phyloP scores from a whole-genome alignment of 306 rosid species.

The Lithocarpus polystachyus region DNA sequence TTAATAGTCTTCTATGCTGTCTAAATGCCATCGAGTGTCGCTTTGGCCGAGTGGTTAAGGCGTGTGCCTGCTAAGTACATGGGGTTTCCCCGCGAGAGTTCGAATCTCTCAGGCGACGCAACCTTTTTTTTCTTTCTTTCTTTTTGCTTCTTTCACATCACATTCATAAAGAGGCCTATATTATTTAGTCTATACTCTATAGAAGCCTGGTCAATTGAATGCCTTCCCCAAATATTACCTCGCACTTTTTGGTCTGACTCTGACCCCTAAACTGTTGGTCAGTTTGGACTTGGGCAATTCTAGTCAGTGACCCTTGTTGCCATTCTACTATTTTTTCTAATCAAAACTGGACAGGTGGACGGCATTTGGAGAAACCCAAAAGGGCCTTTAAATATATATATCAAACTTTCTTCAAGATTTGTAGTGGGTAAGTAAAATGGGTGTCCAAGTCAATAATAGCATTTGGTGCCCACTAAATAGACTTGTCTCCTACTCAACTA shows the following conservation, averaged over 20 bases:
- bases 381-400: neutral
- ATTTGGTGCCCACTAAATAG: neutral
- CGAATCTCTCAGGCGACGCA: slow-evolving; percentile 61
- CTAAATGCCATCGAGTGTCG: neutral
- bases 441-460: neutral
- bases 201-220: neutral
- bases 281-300: neutral
- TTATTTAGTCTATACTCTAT: too few relatives aligned
- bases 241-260: neutral
- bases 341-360: neutral
- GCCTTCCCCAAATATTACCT: slow-evolving; percentile 11
- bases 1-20: too few relatives aligned
- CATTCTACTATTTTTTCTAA: neutral
- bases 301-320: neutral
- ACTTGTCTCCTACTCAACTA: neutral
- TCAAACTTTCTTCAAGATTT: neutral
- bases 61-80: slow-evolving; percentile 79
- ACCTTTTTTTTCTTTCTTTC: too few relatives aligned
- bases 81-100: slow-evolving; percentile 71
- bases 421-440: neutral
- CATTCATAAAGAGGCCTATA: too few relatives aligned
- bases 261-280: neutral
- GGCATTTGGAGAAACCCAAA: neutral
- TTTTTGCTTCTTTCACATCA: fast-evolving
- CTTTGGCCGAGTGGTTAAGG: slow-evolving; percentile 91